Conservation (phyloP, 306 rosid genomes). For the Oxytropis ochrocephala region DNA sequence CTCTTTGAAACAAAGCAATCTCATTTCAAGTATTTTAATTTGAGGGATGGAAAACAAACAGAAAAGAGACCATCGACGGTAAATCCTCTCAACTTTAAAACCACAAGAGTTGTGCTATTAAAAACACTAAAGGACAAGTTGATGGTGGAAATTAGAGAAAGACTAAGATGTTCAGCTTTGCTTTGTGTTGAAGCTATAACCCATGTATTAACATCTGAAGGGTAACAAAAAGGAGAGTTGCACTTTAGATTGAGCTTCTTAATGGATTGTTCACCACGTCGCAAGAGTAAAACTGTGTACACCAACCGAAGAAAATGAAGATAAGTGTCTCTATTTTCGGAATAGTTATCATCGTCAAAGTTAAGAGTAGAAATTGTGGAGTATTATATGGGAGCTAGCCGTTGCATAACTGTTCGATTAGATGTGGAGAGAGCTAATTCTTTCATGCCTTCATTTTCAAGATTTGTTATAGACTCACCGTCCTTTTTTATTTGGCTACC, state of each 20-base stretch:
- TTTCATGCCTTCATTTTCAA: no score
- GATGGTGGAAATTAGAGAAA: background rate
- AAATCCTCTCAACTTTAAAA: background rate
- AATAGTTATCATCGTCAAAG: no score
- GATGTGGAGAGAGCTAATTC: no score
- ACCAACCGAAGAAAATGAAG: background rate
- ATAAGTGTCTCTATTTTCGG: no score
- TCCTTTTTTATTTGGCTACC: no score
- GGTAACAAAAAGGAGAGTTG: background rate
- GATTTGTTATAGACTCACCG: no score
- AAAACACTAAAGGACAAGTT: background rate
- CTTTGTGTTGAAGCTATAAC: background rate
- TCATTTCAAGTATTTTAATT: background rate
- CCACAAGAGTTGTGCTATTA: background rate
- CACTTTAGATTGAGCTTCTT: background rate
- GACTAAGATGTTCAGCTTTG: background rate
- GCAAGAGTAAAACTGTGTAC: background rate
- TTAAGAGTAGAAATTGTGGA: no score
- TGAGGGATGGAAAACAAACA: background rate
- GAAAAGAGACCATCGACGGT: background rate
- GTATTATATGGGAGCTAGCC: no score
- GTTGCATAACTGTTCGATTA: no score
- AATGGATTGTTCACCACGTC: background rate
- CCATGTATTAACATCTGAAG: background rate
- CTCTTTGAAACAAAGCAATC: accelerated